Conservation (phyloP, 2,329 filamentous ascomycete genomes). For the Cordyceps tenuipes region DNA sequence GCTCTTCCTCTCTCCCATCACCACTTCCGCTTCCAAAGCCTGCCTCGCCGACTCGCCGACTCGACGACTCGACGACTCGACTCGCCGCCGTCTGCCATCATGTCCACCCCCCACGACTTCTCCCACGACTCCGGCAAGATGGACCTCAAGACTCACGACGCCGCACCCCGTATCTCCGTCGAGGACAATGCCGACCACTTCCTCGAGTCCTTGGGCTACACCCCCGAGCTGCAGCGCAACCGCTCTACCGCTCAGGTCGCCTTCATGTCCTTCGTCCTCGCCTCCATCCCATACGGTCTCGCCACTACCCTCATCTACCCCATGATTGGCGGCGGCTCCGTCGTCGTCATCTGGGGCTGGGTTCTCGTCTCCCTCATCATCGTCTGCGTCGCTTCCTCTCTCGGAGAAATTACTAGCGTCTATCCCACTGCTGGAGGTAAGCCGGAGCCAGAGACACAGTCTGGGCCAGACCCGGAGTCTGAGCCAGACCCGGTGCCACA, state of each 20-base stretch:
- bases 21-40: background rate
- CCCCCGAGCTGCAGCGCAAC: constrained; percentile 54
- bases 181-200: constrained; percentile 49
- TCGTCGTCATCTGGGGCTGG: constrained; percentile 68
- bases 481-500: too few species aligned
- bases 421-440: constrained; percentile 66
- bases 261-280: constrained; percentile 70
- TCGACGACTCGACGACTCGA: too few species aligned
- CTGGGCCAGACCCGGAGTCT: too few species aligned
- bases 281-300: constrained; percentile 66
- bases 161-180: constrained; percentile 18
- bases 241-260: constrained; percentile 61
- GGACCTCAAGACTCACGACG: constrained; percentile 23
- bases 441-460: too few species aligned
- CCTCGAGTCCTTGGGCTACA: constrained; percentile 57
- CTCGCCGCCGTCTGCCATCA: background rate
- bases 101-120: constrained; percentile 10
- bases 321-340: constrained; percentile 56
- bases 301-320: constrained; percentile 63
- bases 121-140: constrained; percentile 15
- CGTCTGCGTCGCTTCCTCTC: constrained; percentile 59
- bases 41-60: background rate
- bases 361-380: constrained; percentile 60
- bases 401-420: constrained; percentile 67
- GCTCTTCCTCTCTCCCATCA: background rate